A percentile compares a stretch with the other conserved stretches of the same genome.
These are phyloP conservation scores for Starmerella apis DNA, from an alignment of 805 yeast species.

Conservation along the genomic window DNA sequence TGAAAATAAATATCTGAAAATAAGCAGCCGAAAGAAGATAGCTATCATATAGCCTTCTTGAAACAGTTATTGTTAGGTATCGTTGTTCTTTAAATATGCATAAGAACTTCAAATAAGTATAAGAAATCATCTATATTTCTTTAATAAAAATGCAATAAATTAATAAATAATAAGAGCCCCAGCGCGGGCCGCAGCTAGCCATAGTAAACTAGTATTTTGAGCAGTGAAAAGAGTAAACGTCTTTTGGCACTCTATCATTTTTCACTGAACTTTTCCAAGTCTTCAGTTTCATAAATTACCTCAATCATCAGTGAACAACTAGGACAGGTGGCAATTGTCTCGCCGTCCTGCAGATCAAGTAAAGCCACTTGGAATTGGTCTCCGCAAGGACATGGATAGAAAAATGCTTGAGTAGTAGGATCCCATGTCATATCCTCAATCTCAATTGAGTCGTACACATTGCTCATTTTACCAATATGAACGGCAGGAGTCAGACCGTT, in stretches of 20 bases:
- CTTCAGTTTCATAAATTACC: constrained; percentile 67
- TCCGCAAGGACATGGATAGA: constrained; percentile 98
- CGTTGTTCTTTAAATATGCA: too few relatives aligned
- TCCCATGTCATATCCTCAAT: constrained; percentile 94
- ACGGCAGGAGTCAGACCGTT: too few relatives aligned
- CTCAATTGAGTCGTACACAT: constrained; percentile 78
- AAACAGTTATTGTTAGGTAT: too few relatives aligned
- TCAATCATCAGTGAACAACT: constrained; percentile 88
- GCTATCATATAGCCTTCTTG: too few relatives aligned
- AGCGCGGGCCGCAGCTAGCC: too few relatives aligned
- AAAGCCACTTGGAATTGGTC: constrained; percentile 79
- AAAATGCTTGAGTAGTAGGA: constrained; percentile 65
- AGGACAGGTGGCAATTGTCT: constrained; percentile 84
- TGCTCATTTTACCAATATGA: constrained; percentile 10
- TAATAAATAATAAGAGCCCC: too few relatives aligned
- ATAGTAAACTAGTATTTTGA: too few relatives aligned
- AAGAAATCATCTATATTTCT: too few relatives aligned
- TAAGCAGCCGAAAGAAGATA: too few relatives aligned
- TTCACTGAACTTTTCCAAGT: constrained; percentile 22
- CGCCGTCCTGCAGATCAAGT: constrained; percentile 83
- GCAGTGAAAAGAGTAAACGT: too few relatives aligned
- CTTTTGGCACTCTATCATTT: neutral
- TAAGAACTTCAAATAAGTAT: too few relatives aligned
- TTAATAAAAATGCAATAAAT: too few relatives aligned
- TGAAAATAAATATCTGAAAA: neutral